Conservation (phyloP, 2,329 filamentous ascomycete species). For the Chalaropsis ovoidea region DNA sequence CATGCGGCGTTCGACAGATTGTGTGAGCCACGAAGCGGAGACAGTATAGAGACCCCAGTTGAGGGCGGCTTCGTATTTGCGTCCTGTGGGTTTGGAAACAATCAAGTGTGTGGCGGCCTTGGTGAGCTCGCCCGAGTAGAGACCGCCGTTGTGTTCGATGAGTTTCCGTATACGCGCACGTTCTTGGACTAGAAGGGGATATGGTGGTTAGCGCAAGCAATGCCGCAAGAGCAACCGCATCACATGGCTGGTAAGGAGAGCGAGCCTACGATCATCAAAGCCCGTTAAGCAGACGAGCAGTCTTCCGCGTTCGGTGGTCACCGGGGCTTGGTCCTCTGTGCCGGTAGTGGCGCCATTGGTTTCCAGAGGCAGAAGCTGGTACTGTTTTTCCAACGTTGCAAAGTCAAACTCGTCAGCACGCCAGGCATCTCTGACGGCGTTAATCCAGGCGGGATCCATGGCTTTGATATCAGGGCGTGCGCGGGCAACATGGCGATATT, state of each 20-base stretch:
- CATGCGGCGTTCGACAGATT: conserved; percentile 79
- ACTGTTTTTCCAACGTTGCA: conserved; percentile 53
- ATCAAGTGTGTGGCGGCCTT: conserved; percentile 80
- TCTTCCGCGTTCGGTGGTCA: conserved; percentile 32
- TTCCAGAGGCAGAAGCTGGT: conserved; percentile 55
- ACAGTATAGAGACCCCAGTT: conserved; percentile 74
- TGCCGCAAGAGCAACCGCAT: background rate
- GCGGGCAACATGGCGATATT: conserved; percentile 90
- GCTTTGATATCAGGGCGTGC: conserved; percentile 77
- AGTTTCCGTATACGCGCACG: conserved; percentile 60
- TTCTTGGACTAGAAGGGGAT: conserved; percentile 43
- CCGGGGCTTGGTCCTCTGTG: conserved; percentile 28
- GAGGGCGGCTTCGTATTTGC: conserved; percentile 82
- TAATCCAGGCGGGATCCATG: conserved; percentile 74
- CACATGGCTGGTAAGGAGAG: no score
- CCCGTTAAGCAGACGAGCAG: conserved; percentile 48
- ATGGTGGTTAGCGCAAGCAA: background rate
- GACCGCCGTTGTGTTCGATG: conserved; percentile 61
- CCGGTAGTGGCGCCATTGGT: conserved; percentile 38
- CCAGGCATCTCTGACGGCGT: conserved; percentile 70
- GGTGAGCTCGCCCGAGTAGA: conserved; percentile 79
- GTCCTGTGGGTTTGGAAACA: conserved; percentile 64
- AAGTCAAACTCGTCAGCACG: conserved; percentile 73
- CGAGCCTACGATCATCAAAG: conserved; percentile 43
- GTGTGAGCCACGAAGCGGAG: conserved; percentile 71